Evolutionary conservation across 2,329 filamentous ascomycete genomes (phyloP).

Genomic region (Colletotrichum magnum): DNA sequence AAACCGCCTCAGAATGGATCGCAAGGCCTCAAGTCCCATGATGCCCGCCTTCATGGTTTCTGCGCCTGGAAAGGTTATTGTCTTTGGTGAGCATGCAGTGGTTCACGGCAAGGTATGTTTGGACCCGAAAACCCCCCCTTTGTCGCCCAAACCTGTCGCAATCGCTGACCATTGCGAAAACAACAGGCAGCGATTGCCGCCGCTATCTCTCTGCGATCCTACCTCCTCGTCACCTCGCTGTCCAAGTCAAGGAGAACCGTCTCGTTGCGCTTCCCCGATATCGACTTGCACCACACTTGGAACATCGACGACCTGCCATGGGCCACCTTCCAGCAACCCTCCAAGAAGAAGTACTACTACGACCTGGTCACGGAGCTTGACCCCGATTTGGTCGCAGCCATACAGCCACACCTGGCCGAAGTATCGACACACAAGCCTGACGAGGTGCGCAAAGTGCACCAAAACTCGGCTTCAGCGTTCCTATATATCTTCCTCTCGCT

Average conservation of each 20-base stretch:
- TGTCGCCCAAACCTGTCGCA: conserved; percentile 4
- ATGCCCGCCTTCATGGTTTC: conserved; percentile 98
- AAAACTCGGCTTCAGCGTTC: conserved; percentile 85
- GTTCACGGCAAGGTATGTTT: conserved; percentile 88
- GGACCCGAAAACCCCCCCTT: conserved; percentile 18
- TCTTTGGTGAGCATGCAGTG: conserved; percentile 98
- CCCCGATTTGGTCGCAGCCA: conserved; percentile 81
- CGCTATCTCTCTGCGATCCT: conserved; percentile 93
- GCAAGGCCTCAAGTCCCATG: conserved; percentile 75
- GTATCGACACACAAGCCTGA: conserved; percentile 79
- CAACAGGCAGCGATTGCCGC: conserved; percentile 89
- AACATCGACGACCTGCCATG: conserved; percentile 93
- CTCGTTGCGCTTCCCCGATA: conserved; percentile 90
- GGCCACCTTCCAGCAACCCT: conserved; percentile 82
- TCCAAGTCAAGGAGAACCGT: conserved; percentile 93
- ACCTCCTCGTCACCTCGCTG: conserved; percentile 93
- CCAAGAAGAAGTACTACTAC: conserved; percentile 96
- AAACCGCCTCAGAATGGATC: conserved; percentile 58
- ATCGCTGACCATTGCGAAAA: conserved; percentile 13
- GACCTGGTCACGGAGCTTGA: conserved; percentile 89
- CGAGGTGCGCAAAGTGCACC: conserved; percentile 86
- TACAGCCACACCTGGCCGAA: conserved; percentile 82
- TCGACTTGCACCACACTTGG: conserved; percentile 92
- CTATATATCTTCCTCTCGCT: conserved; percentile 94
- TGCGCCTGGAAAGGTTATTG: conserved; percentile 97